phyloP scores from a whole-genome alignment of 192 early-diverging fungal species.

The Coemansia sp. region DNA sequence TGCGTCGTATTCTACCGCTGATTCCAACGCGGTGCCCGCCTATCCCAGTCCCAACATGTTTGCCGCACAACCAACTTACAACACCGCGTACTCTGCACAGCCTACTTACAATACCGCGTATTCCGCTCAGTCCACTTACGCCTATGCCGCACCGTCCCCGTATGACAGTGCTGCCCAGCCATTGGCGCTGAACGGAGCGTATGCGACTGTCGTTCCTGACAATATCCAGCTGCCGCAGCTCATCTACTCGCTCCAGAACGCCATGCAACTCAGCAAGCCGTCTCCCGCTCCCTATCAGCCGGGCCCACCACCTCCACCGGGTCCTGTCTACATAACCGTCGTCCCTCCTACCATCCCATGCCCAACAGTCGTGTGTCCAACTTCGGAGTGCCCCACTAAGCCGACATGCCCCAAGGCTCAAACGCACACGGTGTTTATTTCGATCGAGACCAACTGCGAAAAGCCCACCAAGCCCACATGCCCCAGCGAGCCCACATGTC shows the following conservation, averaged over 20 bases:
- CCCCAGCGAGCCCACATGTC: constrained; percentile 12
- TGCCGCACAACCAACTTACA: background rate
- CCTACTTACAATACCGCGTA: background rate
- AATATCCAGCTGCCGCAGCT: constrained; percentile 45
- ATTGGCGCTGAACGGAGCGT: constrained; percentile 12
- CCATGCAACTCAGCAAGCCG: constrained; percentile 17
- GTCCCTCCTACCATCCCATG: constrained; percentile 1
- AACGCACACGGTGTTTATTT: constrained; percentile 47
- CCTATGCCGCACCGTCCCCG: background rate
- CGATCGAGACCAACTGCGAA: constrained; percentile 41
- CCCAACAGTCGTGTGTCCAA: background rate
- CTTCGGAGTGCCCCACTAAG: background rate
- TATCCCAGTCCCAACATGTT: background rate
- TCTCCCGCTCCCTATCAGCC: background rate
- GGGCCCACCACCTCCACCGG: background rate
- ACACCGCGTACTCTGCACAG: background rate
- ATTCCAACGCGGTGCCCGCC: background rate
- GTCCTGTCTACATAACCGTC: constrained; percentile 15
- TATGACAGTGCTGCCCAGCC: background rate
- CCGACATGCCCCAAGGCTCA: constrained; percentile 1
- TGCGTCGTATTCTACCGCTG: background rate
- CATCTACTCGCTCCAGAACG: constrained; percentile 37
- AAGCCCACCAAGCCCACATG: constrained; percentile 17
- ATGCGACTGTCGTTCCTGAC: constrained; percentile 35
- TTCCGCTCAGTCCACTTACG: background rate